Evolutionary conservation across 106 monocot genomes (phyloP).

Genomic region (Narthecium ossifragum): DNA sequence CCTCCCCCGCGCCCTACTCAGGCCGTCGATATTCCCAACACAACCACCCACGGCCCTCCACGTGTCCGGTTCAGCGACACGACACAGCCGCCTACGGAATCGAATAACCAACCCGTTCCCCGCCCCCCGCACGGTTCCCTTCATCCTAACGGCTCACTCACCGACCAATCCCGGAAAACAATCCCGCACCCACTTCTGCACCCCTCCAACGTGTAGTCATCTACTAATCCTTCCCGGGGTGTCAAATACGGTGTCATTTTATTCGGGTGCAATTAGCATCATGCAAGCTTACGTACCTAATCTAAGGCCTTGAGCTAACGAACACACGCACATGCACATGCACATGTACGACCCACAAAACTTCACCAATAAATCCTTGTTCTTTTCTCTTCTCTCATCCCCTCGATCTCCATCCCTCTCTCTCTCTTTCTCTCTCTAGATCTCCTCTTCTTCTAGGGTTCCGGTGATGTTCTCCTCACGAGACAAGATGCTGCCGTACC

Average conservation of each 20-base stretch:
- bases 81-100: no score
- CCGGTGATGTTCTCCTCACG: constrained; percentile 2
- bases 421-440: neutral
- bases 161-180: neutral
- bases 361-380: neutral
- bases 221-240: neutral
- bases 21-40: neutral
- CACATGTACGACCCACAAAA: constrained; percentile 4
- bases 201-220: neutral
- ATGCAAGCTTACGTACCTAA: neutral
- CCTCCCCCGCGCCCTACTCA: neutral
- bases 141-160: neutral
- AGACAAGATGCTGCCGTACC: constrained; percentile 16
- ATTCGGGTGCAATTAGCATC: neutral
- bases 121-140: neutral
- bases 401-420: neutral
- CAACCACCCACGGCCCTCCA: neutral
- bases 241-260: neutral
- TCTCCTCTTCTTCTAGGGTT: neutral
- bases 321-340: neutral
- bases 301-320: neutral
- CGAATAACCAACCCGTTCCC: no score
- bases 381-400: neutral
- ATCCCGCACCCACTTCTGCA: neutral
- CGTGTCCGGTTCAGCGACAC: neutral